Conservation (phyloP, 306 rosid genomes). For the cucumber (Cucumis sativus) region DNA sequence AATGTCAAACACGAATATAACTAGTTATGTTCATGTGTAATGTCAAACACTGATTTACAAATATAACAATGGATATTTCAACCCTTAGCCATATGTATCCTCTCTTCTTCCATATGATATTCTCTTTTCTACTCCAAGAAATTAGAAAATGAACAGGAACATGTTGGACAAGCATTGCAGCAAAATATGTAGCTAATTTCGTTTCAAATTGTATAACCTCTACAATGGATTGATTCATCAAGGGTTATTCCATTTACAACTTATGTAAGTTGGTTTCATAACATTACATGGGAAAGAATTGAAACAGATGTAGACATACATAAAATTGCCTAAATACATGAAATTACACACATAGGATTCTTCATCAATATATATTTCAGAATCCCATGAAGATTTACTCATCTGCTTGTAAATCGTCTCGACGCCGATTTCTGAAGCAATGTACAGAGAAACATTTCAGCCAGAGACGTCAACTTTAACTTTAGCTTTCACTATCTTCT, state of each 20-base stretch:
- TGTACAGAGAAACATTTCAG: slow-evolving; percentile 9
- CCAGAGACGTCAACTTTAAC: slow-evolving; percentile 1
- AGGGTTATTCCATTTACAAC: neutral
- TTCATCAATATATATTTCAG: slow-evolving; percentile 59
- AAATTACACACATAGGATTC: slow-evolving; percentile 30
- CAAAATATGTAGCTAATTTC: neutral
- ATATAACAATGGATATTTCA: no score
- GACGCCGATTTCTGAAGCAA: neutral
- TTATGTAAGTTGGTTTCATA: neutral
- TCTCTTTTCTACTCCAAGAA: neutral
- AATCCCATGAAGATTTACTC: slow-evolving; percentile 24
- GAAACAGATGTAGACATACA: neutral
- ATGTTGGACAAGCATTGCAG: neutral
- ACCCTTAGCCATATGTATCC: no score
- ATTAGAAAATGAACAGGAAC: neutral
- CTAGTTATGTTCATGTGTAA: no score
- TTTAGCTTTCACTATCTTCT: slow-evolving; percentile 31
- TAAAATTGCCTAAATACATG: slow-evolving; percentile 6
- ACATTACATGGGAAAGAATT: neutral
- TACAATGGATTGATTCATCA: neutral
- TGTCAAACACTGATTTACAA: no score
- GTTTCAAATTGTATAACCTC: neutral
- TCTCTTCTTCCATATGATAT: neutral
- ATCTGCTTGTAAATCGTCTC: neutral
- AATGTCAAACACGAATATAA: no score